Evolutionary conservation across 208 protist genomes (phyloP).

Genomic region (Naegleria lovaniensis): DNA sequence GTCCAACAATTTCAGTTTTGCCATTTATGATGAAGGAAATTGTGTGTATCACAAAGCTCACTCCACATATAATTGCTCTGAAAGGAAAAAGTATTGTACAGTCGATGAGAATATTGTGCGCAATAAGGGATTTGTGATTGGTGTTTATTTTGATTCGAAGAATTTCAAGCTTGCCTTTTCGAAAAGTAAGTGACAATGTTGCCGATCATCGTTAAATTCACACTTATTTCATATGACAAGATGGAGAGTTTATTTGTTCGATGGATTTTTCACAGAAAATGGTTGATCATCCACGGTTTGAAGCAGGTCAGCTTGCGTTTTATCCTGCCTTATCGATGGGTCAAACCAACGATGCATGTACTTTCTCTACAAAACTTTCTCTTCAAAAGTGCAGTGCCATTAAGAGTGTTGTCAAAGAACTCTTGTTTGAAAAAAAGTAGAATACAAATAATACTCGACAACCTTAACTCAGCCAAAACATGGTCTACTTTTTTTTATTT

Average conservation of each 20-base stretch:
- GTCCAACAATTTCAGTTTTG: not conserved
- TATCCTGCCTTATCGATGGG: not conserved
- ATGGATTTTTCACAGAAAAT: not conserved
- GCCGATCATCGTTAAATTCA: no score
- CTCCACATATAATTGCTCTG: not conserved
- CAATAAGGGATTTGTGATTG: not conserved
- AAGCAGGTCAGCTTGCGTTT: not conserved
- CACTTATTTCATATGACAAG: no score
- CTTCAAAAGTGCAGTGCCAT: no score
- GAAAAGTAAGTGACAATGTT: not conserved
- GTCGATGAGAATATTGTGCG: not conserved
- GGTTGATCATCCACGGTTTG: not conserved
- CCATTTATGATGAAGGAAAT: not conserved
- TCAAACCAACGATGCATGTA: not conserved
- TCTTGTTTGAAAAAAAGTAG: no score
- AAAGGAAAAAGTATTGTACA: not conserved
- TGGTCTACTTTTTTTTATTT: not conserved
- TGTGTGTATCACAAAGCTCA: not conserved
- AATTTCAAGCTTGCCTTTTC: not conserved
- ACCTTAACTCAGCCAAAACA: no score
- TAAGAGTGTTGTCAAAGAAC: no score
- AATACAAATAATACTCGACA: no score
- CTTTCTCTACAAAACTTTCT: not conserved
- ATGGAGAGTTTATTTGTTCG: no score
- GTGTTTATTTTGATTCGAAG: not conserved